Percentiles rank a stretch among this genome's conserved stretches.
Evolutionary conservation across 495 filamentous ascomycete genomes (phyloP).

Genomic region (Daldinia loculata): DNA sequence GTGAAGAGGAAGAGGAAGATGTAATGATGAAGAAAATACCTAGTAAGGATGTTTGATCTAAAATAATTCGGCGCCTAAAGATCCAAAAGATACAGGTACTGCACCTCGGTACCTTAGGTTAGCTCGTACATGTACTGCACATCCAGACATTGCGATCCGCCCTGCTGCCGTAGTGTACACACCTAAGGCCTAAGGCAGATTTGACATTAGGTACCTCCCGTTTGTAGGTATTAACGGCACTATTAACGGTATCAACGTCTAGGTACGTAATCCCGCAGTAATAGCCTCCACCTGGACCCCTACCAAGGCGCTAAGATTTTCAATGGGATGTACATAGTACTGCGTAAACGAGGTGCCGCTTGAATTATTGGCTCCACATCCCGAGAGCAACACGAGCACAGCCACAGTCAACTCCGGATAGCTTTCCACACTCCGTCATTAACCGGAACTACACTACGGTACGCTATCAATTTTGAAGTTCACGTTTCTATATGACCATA

Average conservation of each 20-base stretch:
- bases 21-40: slow-evolving; percentile 5
- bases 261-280: slow-evolving; percentile 31
- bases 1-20: neutral
- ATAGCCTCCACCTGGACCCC: slow-evolving; percentile 1
- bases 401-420: slow-evolving; percentile 7
- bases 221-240: too few relatives aligned
- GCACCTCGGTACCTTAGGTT: slow-evolving; percentile 7
- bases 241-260: slow-evolving; percentile 2
- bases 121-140: slow-evolving; percentile 11
- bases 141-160: slow-evolving; percentile 23
- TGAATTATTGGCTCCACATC: too few relatives aligned
- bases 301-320: slow-evolving; percentile 15
- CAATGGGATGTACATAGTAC: neutral
- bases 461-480: neutral
- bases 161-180: neutral
- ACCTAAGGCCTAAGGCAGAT: too few relatives aligned
- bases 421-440: too few relatives aligned
- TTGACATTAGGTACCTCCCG: too few relatives aligned
- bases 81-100: neutral
- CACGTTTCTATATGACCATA: neutral
- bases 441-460: too few relatives aligned
- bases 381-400: neutral
- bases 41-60: neutral
- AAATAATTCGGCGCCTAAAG: neutral
- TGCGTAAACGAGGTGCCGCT: neutral